Percentiles rank a stretch among this genome's conserved stretches.
Evolutionary conservation across 2,329 filamentous ascomycete species (phyloP).

Genomic region (Cladosporium sp.): DNA sequence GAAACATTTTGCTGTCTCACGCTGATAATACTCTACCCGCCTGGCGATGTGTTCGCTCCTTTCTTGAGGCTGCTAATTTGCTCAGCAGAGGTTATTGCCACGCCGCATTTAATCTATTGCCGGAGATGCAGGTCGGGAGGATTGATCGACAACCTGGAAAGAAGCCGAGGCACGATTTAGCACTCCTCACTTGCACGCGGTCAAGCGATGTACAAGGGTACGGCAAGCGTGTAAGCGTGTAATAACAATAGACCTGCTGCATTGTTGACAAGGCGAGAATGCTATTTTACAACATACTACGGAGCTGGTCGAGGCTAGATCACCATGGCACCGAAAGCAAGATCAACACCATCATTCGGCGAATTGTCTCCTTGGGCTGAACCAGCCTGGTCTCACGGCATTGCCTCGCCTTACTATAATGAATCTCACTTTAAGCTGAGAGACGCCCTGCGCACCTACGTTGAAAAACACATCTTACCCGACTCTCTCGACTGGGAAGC

Average conservation of each 20-base stretch:
- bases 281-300: background rate
- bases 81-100: background rate
- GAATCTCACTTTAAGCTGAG: constrained; percentile 61
- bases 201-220: background rate
- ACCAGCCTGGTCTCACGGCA: constrained; percentile 49
- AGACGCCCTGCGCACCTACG: constrained; percentile 57
- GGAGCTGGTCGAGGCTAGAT: background rate
- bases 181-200: background rate
- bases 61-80: background rate
- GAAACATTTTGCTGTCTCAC: background rate
- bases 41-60: background rate
- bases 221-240: background rate
- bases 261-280: background rate
- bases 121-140: constrained; percentile 7
- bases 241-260: background rate
- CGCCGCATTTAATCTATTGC: background rate
- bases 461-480: constrained; percentile 60
- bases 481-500: constrained; percentile 65
- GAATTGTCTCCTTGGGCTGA: constrained; percentile 45
- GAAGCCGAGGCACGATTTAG: constrained; percentile 12
- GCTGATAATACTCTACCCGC: background rate
- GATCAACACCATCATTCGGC: constrained; percentile 9
- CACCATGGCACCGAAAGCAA: background rate
- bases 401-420: constrained; percentile 63
- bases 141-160: background rate